Evolutionary conservation across 2,329 filamentous ascomycete genomes (phyloP).

Genomic region (Pseudohalonectria lignicola): DNA sequence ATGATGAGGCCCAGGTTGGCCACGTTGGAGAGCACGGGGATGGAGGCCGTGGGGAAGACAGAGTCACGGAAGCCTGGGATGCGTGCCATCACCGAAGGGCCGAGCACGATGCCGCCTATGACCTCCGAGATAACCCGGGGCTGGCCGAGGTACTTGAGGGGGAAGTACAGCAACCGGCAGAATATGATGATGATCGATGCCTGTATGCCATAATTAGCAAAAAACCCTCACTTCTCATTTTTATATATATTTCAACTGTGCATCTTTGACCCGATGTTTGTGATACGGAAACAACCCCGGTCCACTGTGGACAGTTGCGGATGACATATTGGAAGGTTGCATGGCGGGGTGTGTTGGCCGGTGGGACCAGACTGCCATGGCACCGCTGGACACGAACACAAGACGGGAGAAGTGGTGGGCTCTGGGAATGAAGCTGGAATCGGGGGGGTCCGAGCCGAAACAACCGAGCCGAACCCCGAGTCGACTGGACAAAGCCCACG

Average conservation of each 20-base stretch:
- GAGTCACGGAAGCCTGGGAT: slow-evolving; percentile 66
- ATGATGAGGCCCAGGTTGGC: slow-evolving; percentile 77
- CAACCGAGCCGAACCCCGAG: not conserved
- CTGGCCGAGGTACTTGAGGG: slow-evolving; percentile 59
- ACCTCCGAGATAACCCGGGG: slow-evolving; percentile 53
- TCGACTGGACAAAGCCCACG: not conserved
- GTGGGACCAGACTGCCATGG: too few species aligned
- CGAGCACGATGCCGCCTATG: slow-evolving; percentile 56
- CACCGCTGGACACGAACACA: too few species aligned
- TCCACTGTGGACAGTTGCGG: too few species aligned
- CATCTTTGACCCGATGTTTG: too few species aligned
- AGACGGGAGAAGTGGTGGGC: too few species aligned
- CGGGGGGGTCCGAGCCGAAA: not conserved
- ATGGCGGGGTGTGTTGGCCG: too few species aligned
- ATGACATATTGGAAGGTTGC: too few species aligned
- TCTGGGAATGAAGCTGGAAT: too few species aligned
- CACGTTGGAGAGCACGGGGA: slow-evolving; percentile 64
- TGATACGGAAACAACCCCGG: too few species aligned
- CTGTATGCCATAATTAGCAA: slow-evolving; percentile 10
- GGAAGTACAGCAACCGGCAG: slow-evolving; percentile 61
- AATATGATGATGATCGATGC: slow-evolving; percentile 61
- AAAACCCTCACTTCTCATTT: too few species aligned
- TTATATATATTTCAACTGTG: too few species aligned
- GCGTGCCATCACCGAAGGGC: slow-evolving; percentile 78
- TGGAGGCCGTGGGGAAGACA: slow-evolving; percentile 68